Percentiles rank a stretch among this genome's conserved stretches.
phyloP scores from a whole-genome alignment of 345 rosid genomes.

The Isatis tinctoria region DNA sequence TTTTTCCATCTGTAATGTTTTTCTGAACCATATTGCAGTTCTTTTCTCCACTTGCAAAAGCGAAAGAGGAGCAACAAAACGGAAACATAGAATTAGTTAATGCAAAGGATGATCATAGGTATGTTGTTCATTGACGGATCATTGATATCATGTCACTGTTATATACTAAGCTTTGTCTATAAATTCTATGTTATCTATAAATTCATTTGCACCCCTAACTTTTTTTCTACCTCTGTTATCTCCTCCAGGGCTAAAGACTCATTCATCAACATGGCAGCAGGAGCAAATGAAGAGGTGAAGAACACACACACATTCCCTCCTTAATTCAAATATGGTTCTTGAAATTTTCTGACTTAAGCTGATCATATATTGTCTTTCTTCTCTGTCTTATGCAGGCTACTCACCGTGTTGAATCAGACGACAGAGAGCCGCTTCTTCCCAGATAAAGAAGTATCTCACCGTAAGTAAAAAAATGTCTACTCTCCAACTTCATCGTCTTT shows the following conservation, averaged over 20 bases:
- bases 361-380: background rate
- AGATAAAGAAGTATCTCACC: constrained; percentile 15
- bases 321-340: background rate
- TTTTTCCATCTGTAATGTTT: background rate
- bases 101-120: constrained; percentile 54
- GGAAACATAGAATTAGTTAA: constrained; percentile 47
- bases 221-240: background rate
- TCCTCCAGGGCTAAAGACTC: constrained; percentile 68
- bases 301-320: background rate
- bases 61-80: constrained; percentile 63
- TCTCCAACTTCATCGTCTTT: background rate
- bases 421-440: constrained; percentile 36
- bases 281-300: constrained; percentile 83
- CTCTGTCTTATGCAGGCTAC: constrained; percentile 16
- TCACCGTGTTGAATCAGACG: constrained; percentile 28
- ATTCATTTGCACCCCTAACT: background rate
- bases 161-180: no score
- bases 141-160: background rate
- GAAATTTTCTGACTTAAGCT: background rate
- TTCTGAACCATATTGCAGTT: constrained; percentile 42
- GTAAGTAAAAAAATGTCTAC: background rate
- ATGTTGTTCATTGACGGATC: background rate
- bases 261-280: constrained; percentile 79
- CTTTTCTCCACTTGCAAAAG: constrained; percentile 86
- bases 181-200: background rate